Evolutionary conservation across 352 stramenopile genomes (phyloP), one percentile per base, ranked within the genome.

Genomic region (Pythium phragmiticola): DNA sequence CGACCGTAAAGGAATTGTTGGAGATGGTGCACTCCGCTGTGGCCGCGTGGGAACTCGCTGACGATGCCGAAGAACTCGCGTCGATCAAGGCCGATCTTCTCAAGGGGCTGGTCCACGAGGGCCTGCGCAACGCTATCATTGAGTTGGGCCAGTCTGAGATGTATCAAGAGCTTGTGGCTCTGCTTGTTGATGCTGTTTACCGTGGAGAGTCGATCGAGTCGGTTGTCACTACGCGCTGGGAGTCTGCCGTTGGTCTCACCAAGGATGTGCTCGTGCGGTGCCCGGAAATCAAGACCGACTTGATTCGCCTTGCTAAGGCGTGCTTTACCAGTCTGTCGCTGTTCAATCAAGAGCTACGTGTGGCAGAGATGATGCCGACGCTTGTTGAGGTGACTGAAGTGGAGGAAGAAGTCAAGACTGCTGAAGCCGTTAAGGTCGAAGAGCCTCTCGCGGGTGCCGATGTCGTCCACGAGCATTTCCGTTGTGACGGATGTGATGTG

Each of bases 61-160:
- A 74, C 5, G 69, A 82, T 19, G 73, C 69, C 0, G 48, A 66
- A 1, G 77, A 83, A 26, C 63, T 88, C 17, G 58, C 60, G 7
- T 53, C 52, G 12, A 62, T 90, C 42, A 86, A 85, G 66, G 67
- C 65, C 21, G 70, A 88, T 37, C 51, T 88, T 43, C 56, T 87
- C 2, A 49, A 46, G 17, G 48, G 87, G 21, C 57, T 86, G 26
- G n/a, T 67, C n/a, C 66, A 78, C 30, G 69, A 71, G 4, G 57
- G 70, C 46, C 75, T 88, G 37, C 61, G 72, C 11, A 51, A 49
- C 1, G 60, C 30, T 1, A 57, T 87, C 28, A 65, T 78, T 13
- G 63, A 75, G 30, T 19, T 84, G 23, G 75, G 72, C 37, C 60
- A 66, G 0, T 64, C 39, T 7, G 68, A 82, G 14, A 58, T 75